Percentiles rank a stretch among this genome's conserved stretches.
These are phyloP conservation scores for Actinomucor elegans DNA, from an alignment of 371 early-diverging fungal species.

Conservation along the genomic window DNA sequence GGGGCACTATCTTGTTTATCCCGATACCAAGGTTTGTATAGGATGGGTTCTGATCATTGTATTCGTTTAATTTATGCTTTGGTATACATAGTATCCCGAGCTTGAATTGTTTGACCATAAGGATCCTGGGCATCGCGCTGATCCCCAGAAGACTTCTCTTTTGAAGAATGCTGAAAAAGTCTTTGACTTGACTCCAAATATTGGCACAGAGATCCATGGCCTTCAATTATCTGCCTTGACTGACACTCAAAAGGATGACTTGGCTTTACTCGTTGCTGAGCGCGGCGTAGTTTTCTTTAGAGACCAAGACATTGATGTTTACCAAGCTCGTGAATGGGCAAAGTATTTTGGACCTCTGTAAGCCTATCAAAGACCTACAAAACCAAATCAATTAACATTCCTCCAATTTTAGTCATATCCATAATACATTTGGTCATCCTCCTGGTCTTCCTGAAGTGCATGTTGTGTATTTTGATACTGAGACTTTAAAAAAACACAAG, in stretches of 20 bases:
- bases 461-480: slow-evolving; percentile 30
- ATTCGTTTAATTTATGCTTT: neutral
- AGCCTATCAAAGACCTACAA: neutral
- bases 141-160: slow-evolving; percentile 61
- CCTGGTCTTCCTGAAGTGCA: slow-evolving; percentile 33
- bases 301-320: slow-evolving; percentile 58
- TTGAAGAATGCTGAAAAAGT: slow-evolving; percentile 56
- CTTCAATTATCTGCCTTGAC: slow-evolving; percentile 52
- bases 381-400: neutral
- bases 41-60: no score
- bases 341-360: slow-evolving; percentile 53
- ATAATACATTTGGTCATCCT: slow-evolving; percentile 36
- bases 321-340: slow-evolving; percentile 55
- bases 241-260: slow-evolving; percentile 58
- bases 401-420: slow-evolving; percentile 20
- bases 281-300: slow-evolving; percentile 71
- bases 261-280: slow-evolving; percentile 61
- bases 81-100: slow-evolving; percentile 30
- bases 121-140: slow-evolving; percentile 49
- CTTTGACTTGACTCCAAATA: slow-evolving; percentile 58
- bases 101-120: slow-evolving; percentile 34
- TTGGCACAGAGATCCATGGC: slow-evolving; percentile 74
- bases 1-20: slow-evolving; percentile 40
- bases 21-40: slow-evolving; percentile 29
- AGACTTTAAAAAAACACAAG: slow-evolving; percentile 1